phyloP scores from a whole-genome alignment of 768 basidiomycete genomes.

The Hemileccinum rubropunctum region DNA sequence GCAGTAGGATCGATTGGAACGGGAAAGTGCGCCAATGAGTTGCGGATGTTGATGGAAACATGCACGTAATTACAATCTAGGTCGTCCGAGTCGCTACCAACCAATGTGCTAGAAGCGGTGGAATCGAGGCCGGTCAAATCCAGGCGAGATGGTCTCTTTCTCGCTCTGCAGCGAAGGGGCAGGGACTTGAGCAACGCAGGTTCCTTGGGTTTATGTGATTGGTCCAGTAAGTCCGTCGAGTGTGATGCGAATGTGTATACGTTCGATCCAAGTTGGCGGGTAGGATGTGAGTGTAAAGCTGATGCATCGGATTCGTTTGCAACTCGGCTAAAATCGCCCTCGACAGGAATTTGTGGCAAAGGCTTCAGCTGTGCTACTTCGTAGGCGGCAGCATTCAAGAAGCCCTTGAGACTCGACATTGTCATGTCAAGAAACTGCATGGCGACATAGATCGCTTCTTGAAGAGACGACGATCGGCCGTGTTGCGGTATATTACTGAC shows the following conservation, averaged over 20 bases:
- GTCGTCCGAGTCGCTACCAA: conserved; percentile 15
- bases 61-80: conserved; percentile 19
- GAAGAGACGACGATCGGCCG: conserved; percentile 1
- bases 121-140: conserved; percentile 4
- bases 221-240: conserved; percentile 2
- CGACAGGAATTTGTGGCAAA: conserved; percentile 22
- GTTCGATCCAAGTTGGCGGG: neutral
- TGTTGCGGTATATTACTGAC: conserved; percentile 9
- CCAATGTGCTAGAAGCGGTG: conserved; percentile 20
- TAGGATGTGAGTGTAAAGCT: conserved; percentile 1
- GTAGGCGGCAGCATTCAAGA: conserved; percentile 30
- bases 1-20: conserved; percentile 24
- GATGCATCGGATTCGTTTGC: conserved; percentile 2
- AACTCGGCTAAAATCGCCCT: neutral
- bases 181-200: conserved; percentile 17
- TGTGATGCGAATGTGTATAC: neutral
- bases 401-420: conserved; percentile 31
- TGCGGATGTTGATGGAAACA: conserved; percentile 24
- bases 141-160: conserved; percentile 6
- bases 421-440: conserved; percentile 31
- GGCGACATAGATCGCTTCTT: conserved; percentile 11
- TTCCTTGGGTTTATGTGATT: conserved; percentile 9
- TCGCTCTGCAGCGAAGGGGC: conserved; percentile 5
- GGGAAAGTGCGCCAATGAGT: conserved; percentile 30
- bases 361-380: conserved; percentile 29